Evolutionary conservation across 2,329 filamentous ascomycete genomes (phyloP).

Genomic region (Helicocarpus griseus): DNA sequence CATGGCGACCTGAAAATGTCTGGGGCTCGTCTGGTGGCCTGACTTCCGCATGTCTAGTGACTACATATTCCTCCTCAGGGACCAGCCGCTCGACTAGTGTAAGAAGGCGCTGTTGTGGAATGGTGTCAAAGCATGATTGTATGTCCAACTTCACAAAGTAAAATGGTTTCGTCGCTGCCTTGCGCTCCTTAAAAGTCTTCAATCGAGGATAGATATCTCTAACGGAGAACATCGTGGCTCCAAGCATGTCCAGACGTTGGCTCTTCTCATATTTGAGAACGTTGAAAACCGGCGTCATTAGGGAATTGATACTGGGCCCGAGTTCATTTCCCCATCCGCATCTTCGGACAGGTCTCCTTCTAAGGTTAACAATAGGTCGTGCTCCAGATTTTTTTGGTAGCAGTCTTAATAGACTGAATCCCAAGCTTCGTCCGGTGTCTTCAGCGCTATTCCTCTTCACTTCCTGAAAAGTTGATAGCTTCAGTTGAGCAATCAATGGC

Average conservation of each 20-base stretch:
- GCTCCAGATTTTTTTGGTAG: slow-evolving; percentile 70
- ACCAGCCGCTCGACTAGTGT: slow-evolving; percentile 50
- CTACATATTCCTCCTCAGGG: slow-evolving; percentile 55
- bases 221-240: slow-evolving; percentile 70
- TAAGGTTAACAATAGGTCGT: slow-evolving; percentile 80
- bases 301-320: slow-evolving; percentile 57
- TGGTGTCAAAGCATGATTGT: slow-evolving; percentile 85
- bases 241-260: slow-evolving; percentile 52
- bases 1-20: slow-evolving; percentile 12
- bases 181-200: slow-evolving; percentile 52
- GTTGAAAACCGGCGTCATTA: slow-evolving; percentile 64
- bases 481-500: slow-evolving; percentile 59
- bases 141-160: slow-evolving; percentile 95
- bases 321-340: slow-evolving; percentile 42
- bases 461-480: slow-evolving; percentile 67
- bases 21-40: slow-evolving; percentile 35
- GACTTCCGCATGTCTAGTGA: slow-evolving; percentile 67
- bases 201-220: slow-evolving; percentile 68
- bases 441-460: slow-evolving; percentile 50
- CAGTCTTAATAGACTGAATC: slow-evolving; percentile 68
- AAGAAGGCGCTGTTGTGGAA: slow-evolving; percentile 70
- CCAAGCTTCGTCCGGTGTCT: slow-evolving; percentile 53
- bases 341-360: slow-evolving; percentile 48
- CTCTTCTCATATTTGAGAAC: slow-evolving; percentile 68
- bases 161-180: slow-evolving; percentile 30